Evolutionary conservation across 148 eudicot species (phyloP), one percentile per base, ranked within the genome.

Genomic region (Vaccinium corymbosum): DNA sequence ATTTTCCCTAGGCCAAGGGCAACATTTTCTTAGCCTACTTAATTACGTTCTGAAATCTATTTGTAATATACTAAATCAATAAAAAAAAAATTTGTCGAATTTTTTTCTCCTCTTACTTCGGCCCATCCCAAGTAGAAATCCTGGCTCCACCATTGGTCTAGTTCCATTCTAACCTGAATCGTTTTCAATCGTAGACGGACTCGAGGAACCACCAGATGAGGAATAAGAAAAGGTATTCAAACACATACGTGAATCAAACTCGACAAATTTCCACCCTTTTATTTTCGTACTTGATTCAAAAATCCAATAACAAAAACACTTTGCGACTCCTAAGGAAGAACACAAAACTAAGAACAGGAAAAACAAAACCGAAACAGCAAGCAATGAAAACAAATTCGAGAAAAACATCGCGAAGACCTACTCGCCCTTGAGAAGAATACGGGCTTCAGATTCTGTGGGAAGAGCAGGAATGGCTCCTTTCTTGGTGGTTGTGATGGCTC

Each of bases 401-500:
- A 48, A 48, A 48, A 48, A 27, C 13, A 20, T 76, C n/a, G 52
- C 1, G 10, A 29, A 15, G 1, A 12, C 38, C 73, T 74, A 83
- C 22, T 76, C 14, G 6, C 86, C 84, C 19, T 89, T 87, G 12
- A 93, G 76, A 22, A 92, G 81, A 64, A 74, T 75, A 1, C 87
- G 88, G 72, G 64, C 97, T 55, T 91, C 91, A 1, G 87, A 53
- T 62, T 81, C 89, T 0, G 91, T 91, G 19, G 97, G 97, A 19
- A 94, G 97, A 14, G 97, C 97, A n/a, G 95, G 97, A 80, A 94
- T 92, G 12, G 95, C 94, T 51, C 95, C 97, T 83, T 91, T 92
- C 85, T 89, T 94, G 72, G 97, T 94, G 10, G 97, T 91, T 7
- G 97, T 94, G 5, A 92, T 94, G 66, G 97, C 97, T 50, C 97